Base-by-base conservation (phyloP, 495 filamentous ascomycete species). In the Zalerion maritima region DNA sequence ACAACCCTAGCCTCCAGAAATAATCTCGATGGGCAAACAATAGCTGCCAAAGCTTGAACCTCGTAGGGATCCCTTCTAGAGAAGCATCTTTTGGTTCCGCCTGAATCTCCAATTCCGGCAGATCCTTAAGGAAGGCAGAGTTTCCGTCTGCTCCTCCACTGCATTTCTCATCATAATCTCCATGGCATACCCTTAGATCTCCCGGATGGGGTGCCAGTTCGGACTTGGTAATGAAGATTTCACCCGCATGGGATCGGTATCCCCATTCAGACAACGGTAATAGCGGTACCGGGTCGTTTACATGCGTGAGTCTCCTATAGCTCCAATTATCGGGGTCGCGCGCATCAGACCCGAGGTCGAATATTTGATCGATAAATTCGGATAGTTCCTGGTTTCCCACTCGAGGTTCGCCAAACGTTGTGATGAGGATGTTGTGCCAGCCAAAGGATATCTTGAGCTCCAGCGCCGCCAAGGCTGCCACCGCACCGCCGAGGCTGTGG, bases 1-100 rank as follows among this genome's bases (percentile, higher is more conserved):
- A 97, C 24, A 96, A 54, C 0, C 89, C 89, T 35, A 97, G 44
- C 18, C 89, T 57, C 78, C 84, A 89, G 49, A 97, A 97, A 46
- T 97, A 97, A 54, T 97, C 89, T 30, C 89, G 62, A 58, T 97
- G 89, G 10, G 86, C 78, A 57, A 84, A 85, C 49, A 94, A 79
- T n/a, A 92, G 56, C 57, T 92, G 72, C 81, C 91, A 89, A 6
- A 86, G 63, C 46, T 75, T 75, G 39, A 74, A 75, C 25, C 71
- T 55, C 6, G 65, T 49, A 10, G 81, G 78, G 12, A 85, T 53
- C 37, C 46, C 47, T 9, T 35, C 24, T 8, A 24, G 30, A 23
- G 19, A 34, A 7, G 7, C 18, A 14, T 7, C 18, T 32, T 18
- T 18, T 6, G 26, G 32, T 21, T 50, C 49, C 18, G 37, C 38